Evolutionary conservation across 2,329 filamentous ascomycete genomes (phyloP).

Genomic region (Orbilia ellipsospora): DNA sequence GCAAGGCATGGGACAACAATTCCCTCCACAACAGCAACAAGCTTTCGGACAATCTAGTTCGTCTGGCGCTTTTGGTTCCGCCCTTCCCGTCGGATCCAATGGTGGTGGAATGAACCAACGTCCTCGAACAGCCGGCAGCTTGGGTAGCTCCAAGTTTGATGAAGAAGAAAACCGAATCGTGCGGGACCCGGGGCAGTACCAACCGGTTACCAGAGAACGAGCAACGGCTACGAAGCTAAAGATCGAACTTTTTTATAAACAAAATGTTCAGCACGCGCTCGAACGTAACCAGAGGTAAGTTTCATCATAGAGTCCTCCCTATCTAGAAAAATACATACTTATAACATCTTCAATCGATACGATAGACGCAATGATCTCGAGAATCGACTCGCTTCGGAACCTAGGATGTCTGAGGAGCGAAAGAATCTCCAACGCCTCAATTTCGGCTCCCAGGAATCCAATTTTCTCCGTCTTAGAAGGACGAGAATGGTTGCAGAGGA

Average conservation of each 20-base stretch:
- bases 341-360: background rate
- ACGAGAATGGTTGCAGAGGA: slow-evolving; percentile 94
- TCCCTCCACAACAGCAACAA: slow-evolving; percentile 89
- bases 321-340: background rate
- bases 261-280: slow-evolving; percentile 94
- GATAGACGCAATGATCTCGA: slow-evolving; percentile 90
- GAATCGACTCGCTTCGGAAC: slow-evolving; percentile 77
- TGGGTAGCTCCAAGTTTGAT: slow-evolving; percentile 86
- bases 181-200: slow-evolving; percentile 77
- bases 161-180: slow-evolving; percentile 77
- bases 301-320: slow-evolving; percentile 1
- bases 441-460: slow-evolving; percentile 86
- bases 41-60: slow-evolving; percentile 89
- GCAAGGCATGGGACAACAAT: slow-evolving; percentile 73
- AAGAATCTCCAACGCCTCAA: slow-evolving; percentile 87
- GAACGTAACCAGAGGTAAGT: slow-evolving; percentile 91
- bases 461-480: slow-evolving; percentile 91
- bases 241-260: slow-evolving; percentile 89
- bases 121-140: slow-evolving; percentile 86
- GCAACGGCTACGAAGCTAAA: slow-evolving; percentile 74
- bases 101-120: slow-evolving; percentile 69
- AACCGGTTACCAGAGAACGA: slow-evolving; percentile 77
- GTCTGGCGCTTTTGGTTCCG: slow-evolving; percentile 71
- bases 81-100: slow-evolving; percentile 68
- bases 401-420: slow-evolving; percentile 75